A percentile compares a stretch with the other conserved stretches of the same genome.
phyloP scores from a whole-genome alignment of 805 yeast species.

The Wickerhamiella sorbophila region DNA sequence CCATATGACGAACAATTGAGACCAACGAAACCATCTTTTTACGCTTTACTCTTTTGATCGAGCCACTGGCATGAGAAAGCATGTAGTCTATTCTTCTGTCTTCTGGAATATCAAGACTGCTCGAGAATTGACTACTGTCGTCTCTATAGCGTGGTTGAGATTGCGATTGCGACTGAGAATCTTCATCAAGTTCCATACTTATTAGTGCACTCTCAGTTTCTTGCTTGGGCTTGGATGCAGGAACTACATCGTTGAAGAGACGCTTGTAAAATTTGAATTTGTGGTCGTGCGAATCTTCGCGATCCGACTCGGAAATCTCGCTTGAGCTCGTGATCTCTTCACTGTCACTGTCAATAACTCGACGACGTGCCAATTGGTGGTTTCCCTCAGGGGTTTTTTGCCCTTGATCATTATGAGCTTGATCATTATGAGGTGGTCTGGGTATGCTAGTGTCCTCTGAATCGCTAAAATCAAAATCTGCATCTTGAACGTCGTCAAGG shows the following conservation, averaged over 20 bases:
- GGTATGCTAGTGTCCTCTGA: too few species aligned
- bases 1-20: constrained; percentile 1
- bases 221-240: neutral
- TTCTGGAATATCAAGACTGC: constrained; percentile 4
- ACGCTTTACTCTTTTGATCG: neutral
- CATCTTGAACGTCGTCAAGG: neutral
- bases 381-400: too few species aligned
- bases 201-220: neutral
- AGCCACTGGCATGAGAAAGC: neutral
- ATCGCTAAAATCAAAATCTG: neutral
- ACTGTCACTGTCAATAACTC: neutral
- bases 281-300: neutral
- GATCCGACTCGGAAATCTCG: neutral
- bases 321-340: neutral
- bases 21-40: neutral
- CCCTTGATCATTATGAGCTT: too few species aligned
- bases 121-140: too few species aligned
- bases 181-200: neutral
- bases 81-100: constrained; percentile 1
- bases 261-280: neutral
- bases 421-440: too few species aligned
- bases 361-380: neutral
- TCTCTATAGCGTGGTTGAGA: neutral
- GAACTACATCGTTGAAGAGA: neutral
- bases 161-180: constrained; percentile 4